Base-by-base conservation (phyloP, 805 yeast species). In the Suhomyces tanzawaensis region DNA sequence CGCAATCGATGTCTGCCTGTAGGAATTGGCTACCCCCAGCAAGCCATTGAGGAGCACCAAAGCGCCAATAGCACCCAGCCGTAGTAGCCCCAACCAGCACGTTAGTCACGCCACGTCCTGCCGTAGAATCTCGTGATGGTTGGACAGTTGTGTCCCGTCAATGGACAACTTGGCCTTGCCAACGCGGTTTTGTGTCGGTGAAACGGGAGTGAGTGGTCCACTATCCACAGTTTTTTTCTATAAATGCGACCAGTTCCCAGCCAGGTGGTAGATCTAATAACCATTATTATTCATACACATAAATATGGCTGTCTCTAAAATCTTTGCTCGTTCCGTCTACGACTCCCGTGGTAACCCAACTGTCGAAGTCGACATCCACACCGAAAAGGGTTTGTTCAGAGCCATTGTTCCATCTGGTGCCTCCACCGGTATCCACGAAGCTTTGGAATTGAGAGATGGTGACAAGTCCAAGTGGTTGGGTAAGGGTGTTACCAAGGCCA, bases 341-440 rank as follows among this genome's bases (percentile, higher is more conserved):
- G 99, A 91, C 77, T 91, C 98, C 60, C 88, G 99, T 77, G 98
- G 98, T 76, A 93, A 91, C 83, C 99, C 99, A 76, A 91, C 99
- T 57, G 99, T 93, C 59, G 98, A 93, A 82, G 98, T 93, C 56
- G 98, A 93, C 65, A 63, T 91, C 60, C 76, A 84, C 79, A 91
- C 99, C 64, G 91, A 77, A 49, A 81, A 85, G 64, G 99, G 99
- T 64, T 60, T 79, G 52, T 90, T 88, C 95, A 85, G 97, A 74
- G 81, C 98, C 55, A 90, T 91, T 65, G 99, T 93, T 48, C 99
- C 99, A 70, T 89, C 97, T 52, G 99, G 99, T 76, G 99, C 99
- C 54, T 91, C 98, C 63, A 93, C 99, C 50, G 99, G 99, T 83
- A 71, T 85, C 71, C 95, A 88, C 74, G 99, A 93, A 80, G 99